Conservation (phyloP, 345 rosid species). For the Brassica carinata region DNA sequence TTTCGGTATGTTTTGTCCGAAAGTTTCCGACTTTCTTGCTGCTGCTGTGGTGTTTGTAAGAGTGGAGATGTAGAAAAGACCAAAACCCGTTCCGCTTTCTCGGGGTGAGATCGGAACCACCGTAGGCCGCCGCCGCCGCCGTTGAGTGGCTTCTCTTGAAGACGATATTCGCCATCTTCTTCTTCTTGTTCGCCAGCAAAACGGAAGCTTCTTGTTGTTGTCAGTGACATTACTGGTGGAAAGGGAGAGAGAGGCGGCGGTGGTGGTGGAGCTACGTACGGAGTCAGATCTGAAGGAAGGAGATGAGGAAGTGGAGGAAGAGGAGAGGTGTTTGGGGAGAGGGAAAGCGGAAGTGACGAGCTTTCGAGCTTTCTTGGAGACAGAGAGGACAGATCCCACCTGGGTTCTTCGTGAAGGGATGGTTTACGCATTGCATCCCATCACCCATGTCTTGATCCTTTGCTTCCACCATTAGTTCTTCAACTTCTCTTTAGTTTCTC, state of each 20-base stretch:
- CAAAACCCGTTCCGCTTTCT: slow-evolving; percentile 79
- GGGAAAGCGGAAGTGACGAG: slow-evolving; percentile 90
- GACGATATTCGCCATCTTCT: slow-evolving; percentile 47
- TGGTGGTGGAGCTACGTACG: slow-evolving; percentile 13
- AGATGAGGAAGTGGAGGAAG: slow-evolving; percentile 64
- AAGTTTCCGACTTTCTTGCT: slow-evolving; percentile 46
- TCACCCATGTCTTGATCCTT: slow-evolving; percentile 70
- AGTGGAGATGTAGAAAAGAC: slow-evolving; percentile 74
- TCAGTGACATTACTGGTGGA: slow-evolving; percentile 45
- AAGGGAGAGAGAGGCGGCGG: slow-evolving; percentile 46
- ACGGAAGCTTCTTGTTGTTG: slow-evolving; percentile 47
- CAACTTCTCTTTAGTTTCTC: neutral
- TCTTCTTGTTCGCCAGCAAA: slow-evolving; percentile 77
- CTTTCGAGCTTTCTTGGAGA: slow-evolving; percentile 93
- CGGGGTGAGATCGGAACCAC: slow-evolving; percentile 55
- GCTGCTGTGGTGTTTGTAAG: slow-evolving; percentile 43
- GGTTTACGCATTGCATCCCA: slow-evolving; percentile 78
- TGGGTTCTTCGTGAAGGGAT: slow-evolving; percentile 76
- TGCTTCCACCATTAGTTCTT: slow-evolving; percentile 40
- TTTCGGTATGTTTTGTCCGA: neutral
- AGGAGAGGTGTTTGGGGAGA: slow-evolving; percentile 52
- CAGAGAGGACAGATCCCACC: slow-evolving; percentile 99
- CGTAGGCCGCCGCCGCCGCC: slow-evolving; percentile 29
- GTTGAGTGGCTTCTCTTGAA: slow-evolving; percentile 84
- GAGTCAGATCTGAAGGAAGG: slow-evolving; percentile 89